A percentile compares a stretch with the other conserved stretches of the same genome.
These are phyloP conservation scores for Poa pratensis DNA, from an alignment of 176 grass and related monocot species.

Conservation along the genomic window DNA sequence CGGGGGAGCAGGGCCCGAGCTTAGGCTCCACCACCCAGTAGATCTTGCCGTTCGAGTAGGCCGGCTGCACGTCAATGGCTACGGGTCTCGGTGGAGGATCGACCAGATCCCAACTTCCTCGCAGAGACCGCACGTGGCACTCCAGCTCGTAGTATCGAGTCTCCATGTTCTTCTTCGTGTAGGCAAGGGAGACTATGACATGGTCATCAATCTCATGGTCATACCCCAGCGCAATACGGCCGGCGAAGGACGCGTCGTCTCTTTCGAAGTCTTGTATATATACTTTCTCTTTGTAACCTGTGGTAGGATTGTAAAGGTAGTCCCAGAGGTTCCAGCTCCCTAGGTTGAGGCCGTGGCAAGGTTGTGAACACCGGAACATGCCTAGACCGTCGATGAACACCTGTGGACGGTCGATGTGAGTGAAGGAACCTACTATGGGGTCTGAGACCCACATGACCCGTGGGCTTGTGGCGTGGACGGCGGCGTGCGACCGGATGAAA, in stretches of 20 bases:
- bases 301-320: neutral
- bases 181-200: neutral
- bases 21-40: neutral
- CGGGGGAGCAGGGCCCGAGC: neutral
- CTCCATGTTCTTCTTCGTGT: neutral
- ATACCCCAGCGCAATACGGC: neutral
- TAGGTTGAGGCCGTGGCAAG: slow-evolving; percentile 16
- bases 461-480: neutral
- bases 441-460: neutral
- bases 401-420: neutral
- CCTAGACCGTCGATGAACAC: no score
- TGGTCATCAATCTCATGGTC: neutral
- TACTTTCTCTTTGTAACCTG: rapidly evolving
- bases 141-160: neutral
- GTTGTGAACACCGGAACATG: neutral
- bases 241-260: neutral
- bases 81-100: slow-evolving; percentile 10
- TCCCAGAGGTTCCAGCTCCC: neutral
- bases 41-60: slow-evolving; percentile 10
- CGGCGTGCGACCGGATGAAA: neutral
- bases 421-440: neutral
- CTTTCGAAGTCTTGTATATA: neutral
- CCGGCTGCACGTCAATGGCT: neutral
- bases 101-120: neutral
- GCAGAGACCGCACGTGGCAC: neutral